Evolutionary conservation across 352 stramenopile species (phyloP).

Genomic region (Halophytophthora polymorphica): DNA sequence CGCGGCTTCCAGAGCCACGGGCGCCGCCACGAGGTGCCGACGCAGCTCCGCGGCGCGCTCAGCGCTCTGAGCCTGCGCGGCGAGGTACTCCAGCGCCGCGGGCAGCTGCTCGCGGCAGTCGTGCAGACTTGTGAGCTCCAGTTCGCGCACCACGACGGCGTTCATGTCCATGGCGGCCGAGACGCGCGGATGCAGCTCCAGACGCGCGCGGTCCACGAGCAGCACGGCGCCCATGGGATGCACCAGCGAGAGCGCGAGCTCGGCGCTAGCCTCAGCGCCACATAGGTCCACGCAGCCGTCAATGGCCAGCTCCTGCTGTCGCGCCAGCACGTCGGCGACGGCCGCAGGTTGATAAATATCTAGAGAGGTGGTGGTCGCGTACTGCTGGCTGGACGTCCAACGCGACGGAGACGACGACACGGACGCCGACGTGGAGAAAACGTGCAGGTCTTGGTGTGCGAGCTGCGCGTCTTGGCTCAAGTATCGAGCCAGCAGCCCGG

Average conservation of each 20-base stretch:
- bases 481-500: conserved; percentile 23
- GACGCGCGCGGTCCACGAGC: conserved; percentile 28
- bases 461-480: conserved; percentile 25
- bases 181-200: conserved; percentile 26
- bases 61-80: conserved; percentile 11
- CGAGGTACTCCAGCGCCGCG: conserved; percentile 45
- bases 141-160: conserved; percentile 61
- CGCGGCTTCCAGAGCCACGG: conserved; percentile 16
- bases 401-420: too few relatives aligned
- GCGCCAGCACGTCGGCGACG: conserved; percentile 15
- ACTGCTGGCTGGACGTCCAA: conserved; percentile 1
- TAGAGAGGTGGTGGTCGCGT: conserved; percentile 29
- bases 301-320: conserved; percentile 26
- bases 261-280: conserved; percentile 32
- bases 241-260: conserved; percentile 39
- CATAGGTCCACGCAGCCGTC: conserved; percentile 58
- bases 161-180: conserved; percentile 66
- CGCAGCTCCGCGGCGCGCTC: conserved; percentile 20
- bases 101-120: conserved; percentile 31
- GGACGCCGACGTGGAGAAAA: conserved; percentile 21
- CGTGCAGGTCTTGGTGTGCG: conserved; percentile 19
- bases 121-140: conserved; percentile 38
- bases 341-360: conserved; percentile 32
- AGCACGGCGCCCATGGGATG: conserved; percentile 49
- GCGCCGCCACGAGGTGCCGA: conserved; percentile 14